Conservation (phyloP, 129 eudicot species). For the Oenanthe sinensis region DNA sequence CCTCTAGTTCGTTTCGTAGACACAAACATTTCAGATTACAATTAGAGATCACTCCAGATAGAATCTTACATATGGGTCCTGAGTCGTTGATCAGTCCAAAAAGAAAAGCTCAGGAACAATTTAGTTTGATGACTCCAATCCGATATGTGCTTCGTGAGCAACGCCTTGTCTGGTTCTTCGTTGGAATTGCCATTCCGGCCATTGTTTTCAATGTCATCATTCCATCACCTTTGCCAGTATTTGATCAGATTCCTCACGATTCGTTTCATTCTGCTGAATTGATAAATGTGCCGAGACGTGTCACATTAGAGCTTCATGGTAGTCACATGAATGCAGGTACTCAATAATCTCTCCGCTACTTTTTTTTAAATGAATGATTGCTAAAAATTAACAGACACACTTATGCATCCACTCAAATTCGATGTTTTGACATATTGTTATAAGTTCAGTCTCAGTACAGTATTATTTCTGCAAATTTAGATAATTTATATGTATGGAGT, state of each 20-base stretch:
- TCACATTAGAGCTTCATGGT: constrained; percentile 28
- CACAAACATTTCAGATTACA: neutral
- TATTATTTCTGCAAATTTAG: neutral
- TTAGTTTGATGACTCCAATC: neutral
- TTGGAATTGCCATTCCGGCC: constrained; percentile 24
- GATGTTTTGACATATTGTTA: too few relatives aligned
- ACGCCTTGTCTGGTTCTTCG: constrained; percentile 3
- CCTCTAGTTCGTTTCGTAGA: neutral
- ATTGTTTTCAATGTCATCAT: constrained; percentile 26
- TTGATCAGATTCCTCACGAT: constrained; percentile 5
- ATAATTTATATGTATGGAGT: neutral
- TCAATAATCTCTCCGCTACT: neutral
- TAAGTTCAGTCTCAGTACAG: neutral
- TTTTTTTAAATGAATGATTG: neutral
- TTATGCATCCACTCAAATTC: neutral
- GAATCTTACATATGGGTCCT: neutral
- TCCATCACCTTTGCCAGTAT: neutral
- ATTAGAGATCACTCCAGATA: too few relatives aligned
- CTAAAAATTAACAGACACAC: neutral
- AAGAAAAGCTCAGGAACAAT: neutral
- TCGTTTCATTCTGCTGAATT: constrained; percentile 20
- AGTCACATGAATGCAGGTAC: constrained; percentile 29
- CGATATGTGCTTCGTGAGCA: neutral
- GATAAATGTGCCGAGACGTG: constrained; percentile 30
- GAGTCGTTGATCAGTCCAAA: neutral